Base-by-base conservation (phyloP, 805 yeast genomes). In the Metschnikowia santaceciliae region DNA sequence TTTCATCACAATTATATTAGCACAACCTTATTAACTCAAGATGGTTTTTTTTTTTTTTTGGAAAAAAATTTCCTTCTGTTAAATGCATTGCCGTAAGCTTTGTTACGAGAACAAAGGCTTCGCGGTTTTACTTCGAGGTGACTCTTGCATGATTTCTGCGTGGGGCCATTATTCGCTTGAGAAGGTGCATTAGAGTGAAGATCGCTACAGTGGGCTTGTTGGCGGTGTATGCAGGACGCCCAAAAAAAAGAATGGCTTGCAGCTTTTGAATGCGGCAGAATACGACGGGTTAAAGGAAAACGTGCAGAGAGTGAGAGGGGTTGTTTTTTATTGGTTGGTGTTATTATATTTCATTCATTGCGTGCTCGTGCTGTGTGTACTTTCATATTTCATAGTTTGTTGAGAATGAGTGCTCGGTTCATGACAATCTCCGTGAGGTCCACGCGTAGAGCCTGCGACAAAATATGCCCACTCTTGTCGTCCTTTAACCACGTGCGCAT, bases 401-500 rank as follows among this genome's bases (percentile, higher is more conserved):
- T 68, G 39, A 72, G 53, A 26, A 61, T 40, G 61, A 67, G 61
- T 1, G 71, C 73, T 54, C 69, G 70, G 30, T 55, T 51, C 11
- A 71, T 65, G 15, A 72, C 58, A n/a, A 64, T 42, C 49, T 68
- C 65, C 15, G 66, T 61, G 40, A 72, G 59, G 14, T 61, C 61
- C n/a, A 61, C 52, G 47, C 68, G 63, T 34, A 66, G 59, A 30
- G 54, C 51, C 33, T 50, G 54, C 22, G 60, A 55, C 61, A 72
- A 48, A 33, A 58, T 51, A 11, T 52, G 43, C 3, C 52, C 57
- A 37, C 42, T 54, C n/a, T 45, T 39, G 11, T 59, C 54, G 26
- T 65, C 65, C 36, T 67, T 64, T 35, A 72, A 50, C 75, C 76
- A 73, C 17, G 47, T 46, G 34, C 70, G 61, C 33, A 58, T 49